A percentile compares a stretch with the other conserved stretches of the same genome.
Conservation (phyloP, 2,329 filamentous ascomycete genomes). For the Nemania sp. region DNA sequence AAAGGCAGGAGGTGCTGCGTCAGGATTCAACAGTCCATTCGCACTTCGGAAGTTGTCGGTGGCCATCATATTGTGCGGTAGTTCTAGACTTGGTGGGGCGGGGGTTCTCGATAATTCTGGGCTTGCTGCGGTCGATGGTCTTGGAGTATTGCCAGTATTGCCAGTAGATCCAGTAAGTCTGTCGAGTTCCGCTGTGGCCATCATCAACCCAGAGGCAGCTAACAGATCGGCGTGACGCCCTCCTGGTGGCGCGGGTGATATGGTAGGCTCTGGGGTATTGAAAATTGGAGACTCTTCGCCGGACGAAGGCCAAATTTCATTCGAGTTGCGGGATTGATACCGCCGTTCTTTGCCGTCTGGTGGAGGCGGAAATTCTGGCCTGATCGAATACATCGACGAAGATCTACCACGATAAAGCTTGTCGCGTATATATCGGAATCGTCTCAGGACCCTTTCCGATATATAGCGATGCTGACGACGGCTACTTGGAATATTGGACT, state of each 20-base stretch:
- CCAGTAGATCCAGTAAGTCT: slow-evolving; percentile 28
- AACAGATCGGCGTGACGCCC: slow-evolving; percentile 28
- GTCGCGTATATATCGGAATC: slow-evolving; percentile 29
- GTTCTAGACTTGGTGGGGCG: neutral
- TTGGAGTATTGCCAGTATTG: slow-evolving; percentile 1
- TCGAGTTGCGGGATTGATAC: slow-evolving; percentile 34
- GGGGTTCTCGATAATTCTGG: slow-evolving; percentile 1
- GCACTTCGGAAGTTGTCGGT: slow-evolving; percentile 16
- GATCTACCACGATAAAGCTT: slow-evolving; percentile 32
- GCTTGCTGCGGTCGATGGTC: slow-evolving; percentile 1
- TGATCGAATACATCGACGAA: slow-evolving; percentile 32
- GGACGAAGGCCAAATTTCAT: slow-evolving; percentile 37
- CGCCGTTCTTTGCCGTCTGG: slow-evolving; percentile 34
- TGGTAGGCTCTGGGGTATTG: slow-evolving; percentile 35
- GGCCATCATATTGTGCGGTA: too few species aligned
- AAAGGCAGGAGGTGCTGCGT: slow-evolving; percentile 12
- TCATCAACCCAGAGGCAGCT: slow-evolving; percentile 32
- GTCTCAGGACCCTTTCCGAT: slow-evolving; percentile 27
- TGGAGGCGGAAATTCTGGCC: slow-evolving; percentile 35
- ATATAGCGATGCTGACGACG: slow-evolving; percentile 27
- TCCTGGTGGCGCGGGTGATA: slow-evolving; percentile 9
- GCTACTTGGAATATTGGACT: slow-evolving; percentile 21
- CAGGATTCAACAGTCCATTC: slow-evolving; percentile 16
- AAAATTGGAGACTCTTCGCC: slow-evolving; percentile 36
- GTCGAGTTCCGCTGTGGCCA: slow-evolving; percentile 36